These are phyloP conservation scores for Mucor saturninus DNA, from an alignment of 371 early-diverging fungal species.

Conservation along the genomic window DNA sequence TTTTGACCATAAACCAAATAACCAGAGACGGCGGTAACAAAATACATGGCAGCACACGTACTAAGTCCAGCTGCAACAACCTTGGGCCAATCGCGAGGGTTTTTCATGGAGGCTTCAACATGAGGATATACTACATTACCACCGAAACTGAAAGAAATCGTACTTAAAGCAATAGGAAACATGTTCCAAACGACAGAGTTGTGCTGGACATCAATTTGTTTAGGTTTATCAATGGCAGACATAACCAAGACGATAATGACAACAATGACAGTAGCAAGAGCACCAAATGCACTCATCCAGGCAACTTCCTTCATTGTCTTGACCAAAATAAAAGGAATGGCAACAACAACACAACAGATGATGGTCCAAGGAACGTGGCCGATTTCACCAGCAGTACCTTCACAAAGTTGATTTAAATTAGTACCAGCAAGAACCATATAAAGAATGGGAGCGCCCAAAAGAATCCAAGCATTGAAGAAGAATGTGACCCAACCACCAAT, in stretches of 20 bases:
- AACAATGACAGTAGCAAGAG: constrained; percentile 53
- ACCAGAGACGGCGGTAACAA: constrained; percentile 78
- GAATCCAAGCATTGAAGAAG: constrained; percentile 64
- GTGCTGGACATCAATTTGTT: constrained; percentile 28
- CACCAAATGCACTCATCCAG: constrained; percentile 64
- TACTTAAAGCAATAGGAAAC: constrained; percentile 63
- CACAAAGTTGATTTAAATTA: constrained; percentile 48
- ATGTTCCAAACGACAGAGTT: constrained; percentile 53
- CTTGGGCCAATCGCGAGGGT: constrained; percentile 74
- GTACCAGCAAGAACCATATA: constrained; percentile 61
- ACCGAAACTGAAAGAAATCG: constrained; percentile 81
- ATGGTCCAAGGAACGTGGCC: constrained; percentile 63
- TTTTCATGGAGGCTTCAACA: constrained; percentile 83
- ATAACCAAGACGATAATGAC: constrained; percentile 52
- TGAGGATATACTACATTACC: constrained; percentile 85
- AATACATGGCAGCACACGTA: constrained; percentile 77
- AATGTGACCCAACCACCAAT: constrained; percentile 48
- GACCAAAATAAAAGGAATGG: constrained; percentile 61
- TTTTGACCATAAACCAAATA: constrained; percentile 83
- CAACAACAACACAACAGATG: constrained; percentile 58
- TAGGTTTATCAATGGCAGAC: constrained; percentile 31
- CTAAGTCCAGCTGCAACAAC: constrained; percentile 71
- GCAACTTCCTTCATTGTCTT: constrained; percentile 68
- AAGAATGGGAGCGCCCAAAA: constrained; percentile 57
- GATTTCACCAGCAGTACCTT: constrained; percentile 43